Evolutionary conservation across 345 rosid species (phyloP), one percentile per base, ranked within the genome.

Genomic region (Salix koriyanagi): DNA sequence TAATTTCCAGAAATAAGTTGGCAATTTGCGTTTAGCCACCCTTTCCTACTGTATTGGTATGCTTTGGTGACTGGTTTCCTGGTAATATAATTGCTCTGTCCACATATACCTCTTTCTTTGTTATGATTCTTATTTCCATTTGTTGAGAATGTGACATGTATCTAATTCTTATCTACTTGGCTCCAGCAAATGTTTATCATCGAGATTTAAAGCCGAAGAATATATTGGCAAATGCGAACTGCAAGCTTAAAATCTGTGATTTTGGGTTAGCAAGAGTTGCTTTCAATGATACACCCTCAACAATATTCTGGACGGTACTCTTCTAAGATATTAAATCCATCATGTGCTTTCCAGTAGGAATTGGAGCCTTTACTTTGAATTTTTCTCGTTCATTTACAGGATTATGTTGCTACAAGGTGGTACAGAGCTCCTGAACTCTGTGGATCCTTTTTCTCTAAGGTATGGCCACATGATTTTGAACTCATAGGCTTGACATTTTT

Each of bases 351-450:
- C 36, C 21, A 25, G 26, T 36, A 25, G 21, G 46, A 61, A 14
- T 37, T 65, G 70, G n/a, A 64, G 48, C 66, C 80, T 39, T 70
- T 70, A 32, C 30, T 76, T 77, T 74, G 44, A 65, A 16, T 34
- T 77, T 75, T 80, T 48, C 54, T 79, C 62, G 70, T 52, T 21
- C 58, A 36, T 72, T 79, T 82, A 56, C 84, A 92, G 97, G 98
- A 94, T 70, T 94, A 94, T 85, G 99, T 95, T 78, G 99, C 99
- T 78, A 94, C 98, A 58, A 86, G 98, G 87, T 92, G 98, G 98
- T 94, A 94, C 77, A 89, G 98, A 87, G 97, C 99, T 77, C 99
- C 97, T 28, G 99, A 95, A 88, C 91, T 95, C 13, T 95, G 99
- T 83, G 99, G 99, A 75, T 95, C 99, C 14, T 95, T 95, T 85